Conservation (phyloP, 192 early-diverging fungal genomes). For the Pilaira anomala region DNA sequence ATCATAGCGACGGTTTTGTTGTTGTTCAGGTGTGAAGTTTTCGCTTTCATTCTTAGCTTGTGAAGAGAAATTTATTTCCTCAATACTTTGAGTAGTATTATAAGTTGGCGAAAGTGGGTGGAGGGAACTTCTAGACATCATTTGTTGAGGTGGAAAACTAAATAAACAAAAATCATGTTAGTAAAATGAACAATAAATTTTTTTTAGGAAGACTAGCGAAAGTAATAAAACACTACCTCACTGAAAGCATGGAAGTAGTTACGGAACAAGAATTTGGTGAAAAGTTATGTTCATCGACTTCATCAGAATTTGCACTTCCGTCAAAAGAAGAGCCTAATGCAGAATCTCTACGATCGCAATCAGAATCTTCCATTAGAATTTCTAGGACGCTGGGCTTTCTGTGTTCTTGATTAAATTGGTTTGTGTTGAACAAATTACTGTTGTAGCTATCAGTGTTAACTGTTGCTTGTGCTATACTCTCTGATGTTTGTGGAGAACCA, state of each 20-base stretch:
- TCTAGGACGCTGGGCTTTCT: conserved; percentile 9
- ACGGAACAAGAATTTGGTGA: not conserved
- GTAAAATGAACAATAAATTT: not conserved
- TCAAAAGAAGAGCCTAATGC: conserved; percentile 17
- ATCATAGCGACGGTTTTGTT: conserved; percentile 1
- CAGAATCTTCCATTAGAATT: not conserved
- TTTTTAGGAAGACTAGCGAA: not conserved
- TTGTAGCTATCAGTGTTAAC: not conserved
- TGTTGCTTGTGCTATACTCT: not conserved
- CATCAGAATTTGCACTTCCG: conserved; percentile 23
- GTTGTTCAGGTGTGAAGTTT: not conserved
- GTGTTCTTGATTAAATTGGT: conserved; percentile 3
- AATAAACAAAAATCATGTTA: not conserved
- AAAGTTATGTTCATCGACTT: conserved; percentile 11
- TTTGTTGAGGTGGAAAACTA: conserved; percentile 19
- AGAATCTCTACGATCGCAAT: conserved; percentile 15
- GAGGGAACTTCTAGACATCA: conserved; percentile 10
- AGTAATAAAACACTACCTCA: not conserved
- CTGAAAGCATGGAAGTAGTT: not conserved
- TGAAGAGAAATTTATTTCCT: conserved; percentile 2
- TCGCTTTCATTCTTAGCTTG: conserved; percentile 8
- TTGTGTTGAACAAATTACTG: not conserved
- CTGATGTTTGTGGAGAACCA: conserved; percentile 1
- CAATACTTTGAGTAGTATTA: not conserved
- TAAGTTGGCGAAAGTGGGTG: conserved; percentile 22